Percentiles rank a stretch among this genome's conserved stretches.
phyloP scores from a whole-genome alignment of 441 rosid genomes.

The Populus hybrid region DNA sequence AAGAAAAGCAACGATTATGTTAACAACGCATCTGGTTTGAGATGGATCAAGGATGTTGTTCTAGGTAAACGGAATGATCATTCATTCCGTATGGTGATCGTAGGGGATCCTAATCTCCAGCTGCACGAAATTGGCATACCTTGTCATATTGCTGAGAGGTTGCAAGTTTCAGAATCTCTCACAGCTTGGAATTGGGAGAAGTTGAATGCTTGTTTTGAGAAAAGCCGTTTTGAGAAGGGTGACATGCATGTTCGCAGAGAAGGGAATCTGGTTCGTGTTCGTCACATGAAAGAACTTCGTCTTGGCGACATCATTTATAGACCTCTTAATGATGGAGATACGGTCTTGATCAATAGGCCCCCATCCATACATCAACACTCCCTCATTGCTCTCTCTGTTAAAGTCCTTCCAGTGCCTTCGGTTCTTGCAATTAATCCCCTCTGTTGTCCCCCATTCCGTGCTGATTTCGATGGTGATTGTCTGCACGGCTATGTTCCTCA shows the following conservation, averaged over 20 bases:
- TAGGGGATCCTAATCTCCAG: slow-evolving; percentile 80
- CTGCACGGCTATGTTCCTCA: slow-evolving; percentile 96
- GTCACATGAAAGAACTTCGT: slow-evolving; percentile 47
- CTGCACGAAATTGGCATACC: slow-evolving; percentile 90
- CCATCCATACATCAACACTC: slow-evolving; percentile 97
- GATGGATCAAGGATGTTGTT: slow-evolving; percentile 87
- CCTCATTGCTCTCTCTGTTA: slow-evolving; percentile 73
- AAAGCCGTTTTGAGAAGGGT: slow-evolving; percentile 62
- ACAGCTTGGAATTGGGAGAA: slow-evolving; percentile 70
- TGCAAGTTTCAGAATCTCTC: slow-evolving; percentile 74
- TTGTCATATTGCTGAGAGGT: slow-evolving; percentile 65
- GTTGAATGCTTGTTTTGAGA: slow-evolving; percentile 45
- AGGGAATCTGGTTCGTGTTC: slow-evolving; percentile 46
- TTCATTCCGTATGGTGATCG: slow-evolving; percentile 89
- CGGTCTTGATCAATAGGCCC: slow-evolving; percentile 79
- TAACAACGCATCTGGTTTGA: slow-evolving; percentile 66
- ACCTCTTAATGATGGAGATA: slow-evolving; percentile 75
- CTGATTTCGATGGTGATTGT: slow-evolving; percentile 98
- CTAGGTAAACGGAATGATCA: slow-evolving; percentile 89
- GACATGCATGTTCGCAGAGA: slow-evolving; percentile 62
- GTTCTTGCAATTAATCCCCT: slow-evolving; percentile 88
- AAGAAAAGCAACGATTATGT: slow-evolving; percentile 41
- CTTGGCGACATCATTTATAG: slow-evolving; percentile 65
- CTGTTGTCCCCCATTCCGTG: slow-evolving; percentile 84
- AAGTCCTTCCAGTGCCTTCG: slow-evolving; percentile 63